These are phyloP conservation scores for Ceratocystis diversiconidia DNA, from an alignment of 2,329 filamentous ascomycete species.

Conservation along the genomic window DNA sequence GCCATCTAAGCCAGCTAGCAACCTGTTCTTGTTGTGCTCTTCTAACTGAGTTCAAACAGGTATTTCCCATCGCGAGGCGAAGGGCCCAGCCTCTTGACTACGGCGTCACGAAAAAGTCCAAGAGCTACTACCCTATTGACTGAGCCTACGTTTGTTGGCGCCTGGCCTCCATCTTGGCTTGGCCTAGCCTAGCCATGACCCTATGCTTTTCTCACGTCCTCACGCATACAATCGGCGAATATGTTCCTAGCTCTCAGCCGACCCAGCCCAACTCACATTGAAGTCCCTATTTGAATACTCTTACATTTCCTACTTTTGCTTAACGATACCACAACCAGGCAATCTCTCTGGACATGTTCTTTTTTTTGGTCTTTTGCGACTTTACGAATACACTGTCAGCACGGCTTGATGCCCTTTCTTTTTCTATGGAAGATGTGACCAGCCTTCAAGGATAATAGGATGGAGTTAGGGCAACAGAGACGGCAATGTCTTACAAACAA, in stretches of 20 bases:
- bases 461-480: neutral
- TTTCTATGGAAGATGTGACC: too few relatives aligned
- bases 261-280: neutral
- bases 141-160: neutral
- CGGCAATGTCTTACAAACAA: neutral
- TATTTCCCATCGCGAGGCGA: slow-evolving; percentile 47
- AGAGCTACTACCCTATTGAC: slow-evolving; percentile 15
- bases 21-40: slow-evolving; percentile 15
- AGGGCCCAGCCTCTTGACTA: slow-evolving; percentile 57
- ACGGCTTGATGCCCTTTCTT: neutral
- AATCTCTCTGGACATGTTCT: neutral
- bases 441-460: neutral
- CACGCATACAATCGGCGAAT: neutral
- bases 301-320: neutral
- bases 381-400: neutral
- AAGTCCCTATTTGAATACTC: neutral
- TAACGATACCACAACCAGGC: slow-evolving; percentile 3
- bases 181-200: neutral
- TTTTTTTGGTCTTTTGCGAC: neutral
- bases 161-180: too few relatives aligned
- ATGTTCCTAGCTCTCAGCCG: neutral
- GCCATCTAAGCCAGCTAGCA: neutral
- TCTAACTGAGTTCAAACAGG: slow-evolving; percentile 26
- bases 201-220: neutral
- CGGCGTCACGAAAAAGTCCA: slow-evolving; percentile 38